phyloP scores from a whole-genome alignment of 1,284 basidiomycete species.

The Leccinum fuscescens region DNA sequence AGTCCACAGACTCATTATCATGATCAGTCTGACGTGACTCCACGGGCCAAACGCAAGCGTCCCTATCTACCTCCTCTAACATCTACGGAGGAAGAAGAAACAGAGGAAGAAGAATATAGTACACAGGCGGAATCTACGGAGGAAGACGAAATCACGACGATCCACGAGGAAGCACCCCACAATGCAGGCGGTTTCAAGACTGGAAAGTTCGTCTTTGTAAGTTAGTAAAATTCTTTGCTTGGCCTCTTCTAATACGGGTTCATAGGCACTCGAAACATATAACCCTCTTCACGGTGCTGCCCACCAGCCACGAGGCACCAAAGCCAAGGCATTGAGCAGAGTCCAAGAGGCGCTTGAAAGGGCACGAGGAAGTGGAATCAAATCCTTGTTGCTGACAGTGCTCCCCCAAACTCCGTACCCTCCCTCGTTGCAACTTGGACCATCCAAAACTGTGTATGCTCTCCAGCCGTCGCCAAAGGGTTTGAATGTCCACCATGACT shows the following conservation, averaged over 20 bases:
- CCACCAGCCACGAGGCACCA: neutral
- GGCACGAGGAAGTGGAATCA: neutral
- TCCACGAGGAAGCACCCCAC: neutral
- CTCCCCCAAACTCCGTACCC: neutral
- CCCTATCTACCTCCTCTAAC: too few species aligned
- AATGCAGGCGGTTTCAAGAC: neutral
- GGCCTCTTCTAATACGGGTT: neutral
- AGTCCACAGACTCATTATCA: neutral
- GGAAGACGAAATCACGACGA: neutral
- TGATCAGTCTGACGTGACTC: neutral
- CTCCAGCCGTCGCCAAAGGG: too few species aligned
- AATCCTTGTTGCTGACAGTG: neutral
- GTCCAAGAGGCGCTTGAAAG: neutral
- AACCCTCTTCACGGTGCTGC: neutral
- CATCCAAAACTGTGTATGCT: neutral
- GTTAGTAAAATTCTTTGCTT: neutral
- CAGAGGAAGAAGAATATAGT: neutral
- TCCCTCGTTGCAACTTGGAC: neutral
- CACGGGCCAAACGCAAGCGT: neutral
- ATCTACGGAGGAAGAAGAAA: neutral
- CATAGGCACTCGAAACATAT: neutral
- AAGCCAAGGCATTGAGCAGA: neutral
- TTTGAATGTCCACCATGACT: too few species aligned
- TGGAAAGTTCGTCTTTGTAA: neutral
- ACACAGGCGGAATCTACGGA: neutral